These are phyloP conservation scores for Dryadomyces sulphureus DNA, from an alignment of 2,329 filamentous ascomycete genomes.

Conservation along the genomic window DNA sequence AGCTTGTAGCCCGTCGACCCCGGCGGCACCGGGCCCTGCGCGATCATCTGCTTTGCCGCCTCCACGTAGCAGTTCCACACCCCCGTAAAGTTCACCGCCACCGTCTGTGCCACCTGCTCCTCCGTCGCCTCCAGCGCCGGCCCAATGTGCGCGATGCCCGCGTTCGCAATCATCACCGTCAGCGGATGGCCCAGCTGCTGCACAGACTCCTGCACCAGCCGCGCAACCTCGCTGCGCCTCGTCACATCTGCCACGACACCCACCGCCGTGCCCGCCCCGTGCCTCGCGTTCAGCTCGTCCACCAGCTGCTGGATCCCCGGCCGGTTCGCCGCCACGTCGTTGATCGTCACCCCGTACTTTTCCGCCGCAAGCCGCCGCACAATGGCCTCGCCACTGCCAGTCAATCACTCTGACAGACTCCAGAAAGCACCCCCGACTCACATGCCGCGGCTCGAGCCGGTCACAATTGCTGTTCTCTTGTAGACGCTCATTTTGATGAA, in stretches of 20 bases:
- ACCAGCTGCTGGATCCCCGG: constrained; percentile 35
- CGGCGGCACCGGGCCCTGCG: not conserved
- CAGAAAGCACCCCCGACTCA: not conserved
- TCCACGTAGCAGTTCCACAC: constrained; percentile 1
- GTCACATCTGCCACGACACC: constrained; percentile 47
- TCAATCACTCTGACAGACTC: too few species aligned
- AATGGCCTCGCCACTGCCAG: constrained; percentile 35
- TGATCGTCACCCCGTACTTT: constrained; percentile 52
- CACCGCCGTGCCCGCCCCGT: constrained; percentile 18
- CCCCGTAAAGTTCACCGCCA: constrained; percentile 2
- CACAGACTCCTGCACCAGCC: constrained; percentile 35
- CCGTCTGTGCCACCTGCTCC: too few species aligned
- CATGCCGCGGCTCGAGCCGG: constrained; percentile 23
- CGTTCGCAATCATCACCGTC: constrained; percentile 37
- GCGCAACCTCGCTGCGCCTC: constrained; percentile 32
- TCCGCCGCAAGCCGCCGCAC: constrained; percentile 48
- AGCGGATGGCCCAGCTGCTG: constrained; percentile 36
- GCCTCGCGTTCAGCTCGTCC: constrained; percentile 36
- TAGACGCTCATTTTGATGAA: too few species aligned
- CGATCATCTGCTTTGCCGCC: constrained; percentile 3
- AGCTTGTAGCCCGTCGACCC: constrained; percentile 24
- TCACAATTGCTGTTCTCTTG: constrained; percentile 11
- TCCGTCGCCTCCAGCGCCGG: constrained; percentile 15
- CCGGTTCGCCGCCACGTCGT: constrained; percentile 41
- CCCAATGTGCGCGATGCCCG: constrained; percentile 45